Conservation (phyloP, 495 filamentous ascomycete species). For the Polyplosphaeria fusca region DNA sequence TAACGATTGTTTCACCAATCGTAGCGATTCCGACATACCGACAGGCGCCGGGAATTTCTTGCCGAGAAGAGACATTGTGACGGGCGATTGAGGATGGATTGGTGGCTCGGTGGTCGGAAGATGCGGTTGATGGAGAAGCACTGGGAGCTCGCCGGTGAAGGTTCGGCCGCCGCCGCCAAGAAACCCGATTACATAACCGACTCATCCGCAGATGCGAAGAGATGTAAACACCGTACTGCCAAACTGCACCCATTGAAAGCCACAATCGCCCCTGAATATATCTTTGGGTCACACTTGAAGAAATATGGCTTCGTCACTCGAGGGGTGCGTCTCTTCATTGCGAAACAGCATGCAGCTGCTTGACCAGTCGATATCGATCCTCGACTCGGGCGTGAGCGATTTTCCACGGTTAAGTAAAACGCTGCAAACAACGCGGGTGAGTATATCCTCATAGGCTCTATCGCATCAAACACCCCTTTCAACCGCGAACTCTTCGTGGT, state of each 20-base stretch:
- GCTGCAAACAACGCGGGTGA: slow-evolving; percentile 65
- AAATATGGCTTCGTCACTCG: slow-evolving; percentile 46
- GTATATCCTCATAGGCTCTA: slow-evolving; percentile 20
- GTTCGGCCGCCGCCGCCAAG: slow-evolving; percentile 9
- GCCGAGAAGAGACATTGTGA: slow-evolving; percentile 74
- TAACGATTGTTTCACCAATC: neutral
- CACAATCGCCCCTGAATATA: no score
- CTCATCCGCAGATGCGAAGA: no score
- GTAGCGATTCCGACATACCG: slow-evolving; percentile 58
- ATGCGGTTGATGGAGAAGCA: slow-evolving; percentile 19
- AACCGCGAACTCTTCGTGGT: neutral
- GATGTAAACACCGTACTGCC: slow-evolving; percentile 7
- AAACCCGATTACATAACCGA: no score
- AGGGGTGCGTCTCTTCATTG: slow-evolving; percentile 66
- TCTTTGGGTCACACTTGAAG: no score
- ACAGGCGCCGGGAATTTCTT: slow-evolving; percentile 91
- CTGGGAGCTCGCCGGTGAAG: slow-evolving; percentile 15
- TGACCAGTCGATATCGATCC: slow-evolving; percentile 67
- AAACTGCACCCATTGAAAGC: no score
- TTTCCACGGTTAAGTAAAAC: slow-evolving; percentile 71
- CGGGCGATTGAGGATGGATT: slow-evolving; percentile 23
- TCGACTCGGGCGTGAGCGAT: slow-evolving; percentile 68
- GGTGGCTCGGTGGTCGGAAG: neutral
- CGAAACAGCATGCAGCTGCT: slow-evolving; percentile 68
- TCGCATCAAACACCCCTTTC: neutral